Conservation (phyloP, 1,284 basidiomycete genomes). For the Caloboletus inedulis region DNA sequence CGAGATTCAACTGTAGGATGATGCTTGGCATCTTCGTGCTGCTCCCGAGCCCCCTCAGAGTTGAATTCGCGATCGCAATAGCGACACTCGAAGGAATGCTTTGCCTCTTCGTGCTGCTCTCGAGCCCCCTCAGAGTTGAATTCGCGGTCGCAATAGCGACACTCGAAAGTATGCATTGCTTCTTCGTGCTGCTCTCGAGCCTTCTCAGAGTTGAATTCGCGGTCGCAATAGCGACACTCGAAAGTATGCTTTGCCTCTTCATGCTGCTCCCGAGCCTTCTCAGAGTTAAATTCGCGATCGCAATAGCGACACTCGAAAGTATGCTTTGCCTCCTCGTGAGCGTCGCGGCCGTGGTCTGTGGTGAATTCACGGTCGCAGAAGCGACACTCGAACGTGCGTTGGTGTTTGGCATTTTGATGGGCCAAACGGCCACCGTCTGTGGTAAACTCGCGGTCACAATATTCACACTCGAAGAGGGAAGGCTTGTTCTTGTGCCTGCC, state of each 20-base stretch:
- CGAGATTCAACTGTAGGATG: background rate
- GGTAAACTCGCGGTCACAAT: constrained; percentile 20
- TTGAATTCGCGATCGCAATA: constrained; percentile 12
- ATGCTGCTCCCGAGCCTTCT: constrained; percentile 9
- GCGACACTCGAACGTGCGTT: constrained; percentile 13
- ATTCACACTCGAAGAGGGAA: constrained; percentile 6
- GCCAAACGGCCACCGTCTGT: constrained; percentile 8
- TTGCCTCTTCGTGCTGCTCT: constrained; percentile 6
- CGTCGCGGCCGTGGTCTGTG: background rate
- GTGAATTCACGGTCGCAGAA: constrained; percentile 17
- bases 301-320: constrained; percentile 8
- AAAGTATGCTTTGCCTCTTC: constrained; percentile 6
- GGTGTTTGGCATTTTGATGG: constrained; percentile 18
- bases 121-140: constrained; percentile 9
- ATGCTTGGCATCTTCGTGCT: constrained; percentile 14
- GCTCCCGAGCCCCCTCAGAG: constrained; percentile 1
- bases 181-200: constrained; percentile 4
- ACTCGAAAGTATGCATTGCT: constrained; percentile 16
- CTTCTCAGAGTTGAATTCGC: no score
- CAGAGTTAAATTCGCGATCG: constrained; percentile 12
- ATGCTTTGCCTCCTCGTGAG: constrained; percentile 2
- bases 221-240: background rate
- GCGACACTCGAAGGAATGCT: constrained; percentile 16
- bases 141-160: constrained; percentile 1
- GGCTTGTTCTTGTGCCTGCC: constrained; percentile 21